Evolutionary conservation across 768 basidiomycete genomes (phyloP), one percentile per base, ranked within the genome.

Genomic region (Inosperma sp.): DNA sequence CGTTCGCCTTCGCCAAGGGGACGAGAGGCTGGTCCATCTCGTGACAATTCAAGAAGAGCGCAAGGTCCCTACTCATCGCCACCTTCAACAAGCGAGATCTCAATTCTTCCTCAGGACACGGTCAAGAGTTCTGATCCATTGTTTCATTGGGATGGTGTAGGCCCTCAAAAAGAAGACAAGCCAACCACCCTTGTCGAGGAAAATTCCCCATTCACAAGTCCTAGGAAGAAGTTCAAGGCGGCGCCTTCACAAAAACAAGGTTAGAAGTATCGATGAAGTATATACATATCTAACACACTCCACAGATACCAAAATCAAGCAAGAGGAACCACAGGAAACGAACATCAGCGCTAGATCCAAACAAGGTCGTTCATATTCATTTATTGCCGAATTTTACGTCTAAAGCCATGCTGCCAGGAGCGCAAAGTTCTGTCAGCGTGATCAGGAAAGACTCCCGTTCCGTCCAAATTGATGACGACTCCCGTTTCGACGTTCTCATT

Each of bases 401-500:
- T 22, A 49, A 46, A 33, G 16, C 31, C 30, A 36, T 19, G 21
- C 31, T 14, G n/a, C n/a, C n/a, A n/a, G n/a, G n/a, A n/a, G n/a
- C n/a, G n/a, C n/a, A 5, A 27, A 26, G 49, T 59, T 34, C 30
- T 17, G 33, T 43, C 29, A 14, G 22, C 39, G 7, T 35, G 37
- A 26, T 17, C 12, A 36, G 14, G 46, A 54, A 51, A 41, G 21
- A 26, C 4, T 10, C 16, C 21, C 34, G 51, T n/a, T 48, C 34
- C 17, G 21, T 43, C n/a, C n/a, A n/a, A 9, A 51, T 36, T 10
- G 55, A 60, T 10, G 59, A 61, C 19, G 56, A 64, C 35, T 39
- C 53, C 7, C 63, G 67, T 14, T 70, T 71, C 55, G 63, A 58
- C 13, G 61, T 70, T 9, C 52, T 50, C 13, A 62, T 72, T 16